These are phyloP conservation scores for Eucalyptus marginata DNA, from an alignment of 345 rosid species.

Conservation along the genomic window DNA sequence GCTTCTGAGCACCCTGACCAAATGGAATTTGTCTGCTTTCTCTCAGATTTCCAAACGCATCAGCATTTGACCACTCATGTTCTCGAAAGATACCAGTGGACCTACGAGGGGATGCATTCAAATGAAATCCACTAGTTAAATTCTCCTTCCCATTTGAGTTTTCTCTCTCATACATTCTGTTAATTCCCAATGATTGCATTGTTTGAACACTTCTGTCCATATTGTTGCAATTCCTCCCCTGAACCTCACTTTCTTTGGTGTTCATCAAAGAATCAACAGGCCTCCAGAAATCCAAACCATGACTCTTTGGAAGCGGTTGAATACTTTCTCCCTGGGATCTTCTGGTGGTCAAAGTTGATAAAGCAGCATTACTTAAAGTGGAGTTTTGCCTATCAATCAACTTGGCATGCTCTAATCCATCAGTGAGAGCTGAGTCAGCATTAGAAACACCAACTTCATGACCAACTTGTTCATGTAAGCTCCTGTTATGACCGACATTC, in stretches of 20 bases:
- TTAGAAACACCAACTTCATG: constrained; percentile 20
- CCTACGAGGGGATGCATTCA: constrained; percentile 11
- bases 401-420: neutral
- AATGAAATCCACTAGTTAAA: constrained; percentile 12
- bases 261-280: neutral
- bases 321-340: neutral
- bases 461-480: neutral
- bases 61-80: constrained; percentile 33
- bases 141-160: neutral
- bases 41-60: constrained; percentile 16
- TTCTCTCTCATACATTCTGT: neutral
- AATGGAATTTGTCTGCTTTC: constrained; percentile 39
- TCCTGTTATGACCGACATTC: constrained; percentile 4
- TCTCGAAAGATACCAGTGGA: constrained; percentile 20
- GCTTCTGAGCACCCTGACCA: constrained; percentile 21
- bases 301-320: neutral
- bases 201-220: neutral
- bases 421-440: constrained; percentile 19
- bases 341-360: neutral
- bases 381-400: neutral
- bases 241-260: neutral
- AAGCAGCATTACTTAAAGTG: neutral
- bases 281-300: neutral
- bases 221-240: neutral
- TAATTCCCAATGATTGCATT: neutral